phyloP scores from a whole-genome alignment of 148 eudicot species.

The Talinum fruticosum region DNA sequence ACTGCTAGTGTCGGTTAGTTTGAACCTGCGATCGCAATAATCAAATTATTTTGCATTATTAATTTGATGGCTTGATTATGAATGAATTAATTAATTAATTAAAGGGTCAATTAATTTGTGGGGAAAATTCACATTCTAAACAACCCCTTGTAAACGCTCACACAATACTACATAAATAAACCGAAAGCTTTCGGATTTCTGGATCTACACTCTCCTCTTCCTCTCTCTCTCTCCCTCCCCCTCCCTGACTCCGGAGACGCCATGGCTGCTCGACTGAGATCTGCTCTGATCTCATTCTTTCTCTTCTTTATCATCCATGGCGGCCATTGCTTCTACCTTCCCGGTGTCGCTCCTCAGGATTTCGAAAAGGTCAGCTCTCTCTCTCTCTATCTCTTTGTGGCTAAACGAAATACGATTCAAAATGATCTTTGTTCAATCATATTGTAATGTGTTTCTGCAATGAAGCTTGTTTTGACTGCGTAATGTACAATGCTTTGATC shows the following conservation, averaged over 20 bases:
- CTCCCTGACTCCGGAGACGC: constrained; percentile 24
- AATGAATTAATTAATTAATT: not conserved
- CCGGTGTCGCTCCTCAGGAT: constrained; percentile 58
- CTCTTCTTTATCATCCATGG: constrained; percentile 28
- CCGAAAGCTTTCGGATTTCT: not conserved
- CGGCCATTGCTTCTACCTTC: constrained; percentile 45
- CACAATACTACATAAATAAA: not conserved
- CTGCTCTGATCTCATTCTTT: constrained; percentile 25
- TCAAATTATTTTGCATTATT: not conserved
- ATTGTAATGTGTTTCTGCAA: not conserved
- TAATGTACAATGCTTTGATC: constrained; percentile 4
- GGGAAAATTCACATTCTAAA: not conserved
- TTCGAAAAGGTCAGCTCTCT: constrained; percentile 38
- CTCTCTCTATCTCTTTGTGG: not conserved
- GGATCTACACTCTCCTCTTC: constrained; percentile 7
- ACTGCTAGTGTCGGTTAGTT: not conserved
- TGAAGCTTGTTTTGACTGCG: constrained; percentile 1
- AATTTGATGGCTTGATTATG: not conserved
- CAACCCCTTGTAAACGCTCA: not conserved
- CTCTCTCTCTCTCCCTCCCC: not conserved
- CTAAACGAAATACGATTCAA: not conserved
- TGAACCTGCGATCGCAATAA: not conserved
- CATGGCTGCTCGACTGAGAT: constrained; percentile 34
- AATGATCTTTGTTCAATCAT: not conserved
- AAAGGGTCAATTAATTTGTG: not conserved